These are phyloP conservation scores for Xylaria sp. DNA, from an alignment of 2,329 filamentous ascomycete species.

Conservation along the genomic window DNA sequence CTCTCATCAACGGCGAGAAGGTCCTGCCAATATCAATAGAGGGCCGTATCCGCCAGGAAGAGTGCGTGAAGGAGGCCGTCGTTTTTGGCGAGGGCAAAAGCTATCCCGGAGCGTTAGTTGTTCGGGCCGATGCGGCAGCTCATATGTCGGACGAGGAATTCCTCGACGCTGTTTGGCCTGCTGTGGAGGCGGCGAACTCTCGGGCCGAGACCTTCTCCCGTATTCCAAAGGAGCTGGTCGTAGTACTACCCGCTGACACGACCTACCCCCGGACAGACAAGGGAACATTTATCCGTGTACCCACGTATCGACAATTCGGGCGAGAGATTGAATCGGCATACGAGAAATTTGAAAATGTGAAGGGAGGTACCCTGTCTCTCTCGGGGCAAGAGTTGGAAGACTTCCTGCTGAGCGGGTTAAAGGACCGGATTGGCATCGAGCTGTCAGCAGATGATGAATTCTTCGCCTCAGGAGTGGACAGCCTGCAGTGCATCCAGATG, in stretches of 20 bases:
- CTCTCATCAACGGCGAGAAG: conserved; percentile 61
- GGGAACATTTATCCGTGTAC: conserved; percentile 65
- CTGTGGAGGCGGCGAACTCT: conserved; percentile 63
- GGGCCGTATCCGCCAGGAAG: conserved; percentile 63
- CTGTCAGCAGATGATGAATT: conserved; percentile 45
- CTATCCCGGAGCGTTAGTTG: conserved; percentile 64
- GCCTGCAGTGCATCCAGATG: conserved; percentile 45
- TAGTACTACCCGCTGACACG: conserved; percentile 58
- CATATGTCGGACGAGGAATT: conserved; percentile 58
- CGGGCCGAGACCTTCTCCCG: conserved; percentile 63
- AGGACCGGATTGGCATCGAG: conserved; percentile 33
- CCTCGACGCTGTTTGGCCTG: conserved; percentile 60
- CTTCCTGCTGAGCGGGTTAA: conserved; percentile 35
- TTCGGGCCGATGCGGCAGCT: conserved; percentile 59
- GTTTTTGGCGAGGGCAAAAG: conserved; percentile 66
- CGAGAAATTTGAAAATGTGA: conserved; percentile 41
- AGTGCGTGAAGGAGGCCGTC: conserved; percentile 65
- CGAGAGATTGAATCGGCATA: conserved; percentile 61
- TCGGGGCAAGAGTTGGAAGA: conserved; percentile 26
- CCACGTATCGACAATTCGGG: conserved; percentile 61
- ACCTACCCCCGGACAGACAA: conserved; percentile 66
- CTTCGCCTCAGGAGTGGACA: conserved; percentile 47
- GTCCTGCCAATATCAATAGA: conserved; percentile 62
- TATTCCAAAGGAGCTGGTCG: conserved; percentile 64
- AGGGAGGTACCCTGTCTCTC: conserved; percentile 25